Evolutionary conservation across 192 early-diverging fungal species (phyloP).

Genomic region (Coemansia sp.): DNA sequence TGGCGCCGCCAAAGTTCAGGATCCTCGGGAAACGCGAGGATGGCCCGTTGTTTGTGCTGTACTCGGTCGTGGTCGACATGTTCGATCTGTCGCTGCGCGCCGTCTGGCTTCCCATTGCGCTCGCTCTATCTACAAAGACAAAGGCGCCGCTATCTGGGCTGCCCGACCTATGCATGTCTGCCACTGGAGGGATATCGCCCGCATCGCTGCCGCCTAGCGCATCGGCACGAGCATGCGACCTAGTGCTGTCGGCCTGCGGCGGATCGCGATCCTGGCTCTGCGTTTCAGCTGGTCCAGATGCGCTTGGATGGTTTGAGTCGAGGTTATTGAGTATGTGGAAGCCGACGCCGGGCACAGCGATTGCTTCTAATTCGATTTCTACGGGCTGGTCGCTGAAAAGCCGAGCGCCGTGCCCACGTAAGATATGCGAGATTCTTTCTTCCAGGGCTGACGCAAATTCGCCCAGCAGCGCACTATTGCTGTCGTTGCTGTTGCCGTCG

Average conservation of each 20-base stretch:
- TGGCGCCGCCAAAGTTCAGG: not conserved
- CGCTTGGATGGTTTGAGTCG: not conserved
- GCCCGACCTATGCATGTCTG: not conserved
- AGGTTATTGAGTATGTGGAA: not conserved
- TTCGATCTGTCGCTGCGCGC: conserved; percentile 36
- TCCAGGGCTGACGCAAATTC: not conserved
- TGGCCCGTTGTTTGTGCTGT: conserved; percentile 20
- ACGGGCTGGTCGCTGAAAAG: not conserved
- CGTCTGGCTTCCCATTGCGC: conserved; percentile 20
- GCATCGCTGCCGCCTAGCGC: not conserved
- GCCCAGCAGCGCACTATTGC: not conserved
- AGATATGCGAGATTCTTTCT: not conserved
- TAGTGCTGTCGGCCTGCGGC: not conserved
- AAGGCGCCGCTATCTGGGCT: conserved; percentile 3
- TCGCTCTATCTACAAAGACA: conserved; percentile 15
- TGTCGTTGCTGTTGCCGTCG: conserved; percentile 7
- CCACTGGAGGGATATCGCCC: not conserved
- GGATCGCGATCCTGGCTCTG: not conserved
- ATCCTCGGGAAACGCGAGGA: not conserved
- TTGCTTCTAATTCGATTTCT: not conserved
- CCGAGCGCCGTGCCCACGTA: not conserved
- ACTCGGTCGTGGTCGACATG: conserved; percentile 38
- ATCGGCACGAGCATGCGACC: not conserved
- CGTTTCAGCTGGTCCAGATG: not conserved
- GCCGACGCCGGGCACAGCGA: not conserved